Evolutionary conservation across 177 flowering plant species (phyloP), one percentile per base, ranked within the genome.

Genomic region (Telopea speciosissima): DNA sequence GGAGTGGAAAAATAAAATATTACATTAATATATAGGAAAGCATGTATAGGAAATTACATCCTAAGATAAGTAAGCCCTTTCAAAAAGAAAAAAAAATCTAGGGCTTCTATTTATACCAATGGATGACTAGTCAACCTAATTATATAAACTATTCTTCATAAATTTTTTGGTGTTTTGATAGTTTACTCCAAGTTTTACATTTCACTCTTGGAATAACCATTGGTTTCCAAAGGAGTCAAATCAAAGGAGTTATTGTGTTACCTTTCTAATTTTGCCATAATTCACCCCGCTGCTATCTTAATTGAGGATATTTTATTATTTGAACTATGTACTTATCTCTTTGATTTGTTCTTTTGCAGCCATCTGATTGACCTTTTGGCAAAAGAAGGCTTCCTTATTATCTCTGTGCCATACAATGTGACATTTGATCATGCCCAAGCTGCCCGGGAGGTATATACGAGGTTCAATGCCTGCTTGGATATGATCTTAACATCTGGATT

Each of bases 321-420:
- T 8, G 40, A 33, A 16, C 3, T 45, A 1, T 12, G 54, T 45
- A 16, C 54, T 45, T 12, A 13, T 45, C 54, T 45, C 44, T 13
- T 74, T 33, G 40, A 33, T 33, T 7, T 33, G 40, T 33, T 33
- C 40, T 8, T 72, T 62, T 75, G 81, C 87, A 92, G 99, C 75
- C 85, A 88, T 72, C 75, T 95, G 24, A 82, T 86, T 44, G 87
- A 86, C 81, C 85, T 83, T 26, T 81, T 95, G 90, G 96, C 99
- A 11, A 85, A 80, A 69, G 96, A 95, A 79, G 97, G 97, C 3
- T 92, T 84, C 81, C 79, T 92, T 60, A 75, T 95, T 16, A 79
- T 95, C 56, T 83, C 86, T 25, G 97, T 95, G 70, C 97, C 99
- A 0, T 91, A 92, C 67, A 89, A 90, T 79, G 99, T 95, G 80